A percentile compares a stretch with the other conserved stretches of the same genome.
Conservation (phyloP, 2,329 filamentous ascomycete species). For the Biscogniauxia mediterranea region DNA sequence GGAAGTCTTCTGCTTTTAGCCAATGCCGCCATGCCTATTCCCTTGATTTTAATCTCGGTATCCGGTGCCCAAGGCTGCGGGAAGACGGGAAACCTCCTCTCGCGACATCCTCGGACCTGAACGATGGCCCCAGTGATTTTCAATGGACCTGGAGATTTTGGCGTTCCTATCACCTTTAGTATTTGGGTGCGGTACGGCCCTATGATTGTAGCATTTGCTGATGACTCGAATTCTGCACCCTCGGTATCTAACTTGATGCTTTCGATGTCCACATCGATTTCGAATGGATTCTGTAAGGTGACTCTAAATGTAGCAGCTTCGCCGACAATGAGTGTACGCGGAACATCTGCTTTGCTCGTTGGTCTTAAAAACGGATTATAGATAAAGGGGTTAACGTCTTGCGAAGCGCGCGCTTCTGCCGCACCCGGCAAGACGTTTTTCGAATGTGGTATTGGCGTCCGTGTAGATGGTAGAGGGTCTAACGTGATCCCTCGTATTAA, state of each 20-base stretch:
- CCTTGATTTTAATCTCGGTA: constrained; percentile 71
- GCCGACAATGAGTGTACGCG: constrained; percentile 72
- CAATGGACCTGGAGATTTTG: constrained; percentile 64
- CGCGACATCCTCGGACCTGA: constrained; percentile 77
- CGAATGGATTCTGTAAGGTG: constrained; percentile 89
- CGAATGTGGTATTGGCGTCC: constrained; percentile 65
- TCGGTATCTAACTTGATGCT: constrained; percentile 72
- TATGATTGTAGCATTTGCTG: constrained; percentile 63
- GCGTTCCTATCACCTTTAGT: constrained; percentile 67
- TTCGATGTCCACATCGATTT: constrained; percentile 89
- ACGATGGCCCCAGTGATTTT: constrained; percentile 76
- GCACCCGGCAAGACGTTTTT: constrained; percentile 53
- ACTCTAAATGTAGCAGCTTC: constrained; percentile 77
- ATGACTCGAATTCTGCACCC: constrained; percentile 69
- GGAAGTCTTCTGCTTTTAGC: constrained; percentile 42
- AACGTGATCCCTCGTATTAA: constrained; percentile 76
- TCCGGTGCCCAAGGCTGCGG: constrained; percentile 71
- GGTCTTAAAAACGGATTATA: constrained; percentile 89
- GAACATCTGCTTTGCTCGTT: constrained; percentile 55
- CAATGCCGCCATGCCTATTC: constrained; percentile 63
- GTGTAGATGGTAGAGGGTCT: constrained; percentile 58
- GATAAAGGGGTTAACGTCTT: constrained; percentile 80
- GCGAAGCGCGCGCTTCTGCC: constrained; percentile 50
- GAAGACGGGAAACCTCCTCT: constrained; percentile 83
- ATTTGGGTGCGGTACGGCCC: constrained; percentile 83